Evolutionary conservation across 2,329 filamentous ascomycete genomes (phyloP).

Genomic region (Clonostachys byssicola): DNA sequence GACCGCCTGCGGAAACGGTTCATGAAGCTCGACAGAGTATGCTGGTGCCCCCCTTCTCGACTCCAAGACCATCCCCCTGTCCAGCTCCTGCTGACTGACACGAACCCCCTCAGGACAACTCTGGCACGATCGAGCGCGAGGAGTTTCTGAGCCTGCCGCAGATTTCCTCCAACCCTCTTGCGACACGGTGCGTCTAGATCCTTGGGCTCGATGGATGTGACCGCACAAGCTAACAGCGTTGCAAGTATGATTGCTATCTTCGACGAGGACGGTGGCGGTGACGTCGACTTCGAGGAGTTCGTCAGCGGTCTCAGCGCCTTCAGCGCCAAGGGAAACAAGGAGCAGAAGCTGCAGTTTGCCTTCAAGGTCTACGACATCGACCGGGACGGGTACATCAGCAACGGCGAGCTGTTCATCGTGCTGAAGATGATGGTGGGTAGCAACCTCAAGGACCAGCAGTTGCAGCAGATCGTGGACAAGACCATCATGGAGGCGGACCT

Average conservation of each 20-base stretch:
- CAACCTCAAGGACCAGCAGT: slow-evolving; percentile 97
- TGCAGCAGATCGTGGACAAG: slow-evolving; percentile 99
- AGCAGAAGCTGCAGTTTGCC: slow-evolving; percentile 95
- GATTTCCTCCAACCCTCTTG: slow-evolving; percentile 95
- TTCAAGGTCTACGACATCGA: slow-evolving; percentile 99
- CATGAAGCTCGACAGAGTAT: slow-evolving; percentile 98
- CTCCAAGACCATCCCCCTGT: background rate
- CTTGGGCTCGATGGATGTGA: background rate
- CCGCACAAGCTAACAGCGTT: background rate
- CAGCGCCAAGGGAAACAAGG: slow-evolving; percentile 97
- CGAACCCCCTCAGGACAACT: slow-evolving; percentile 69
- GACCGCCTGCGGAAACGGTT: slow-evolving; percentile 94
- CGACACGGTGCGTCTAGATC: slow-evolving; percentile 67
- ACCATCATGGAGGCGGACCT: slow-evolving; percentile 99
- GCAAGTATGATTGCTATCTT: slow-evolving; percentile 96
- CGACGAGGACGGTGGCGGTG: slow-evolving; percentile 95
- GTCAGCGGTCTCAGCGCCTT: slow-evolving; percentile 93
- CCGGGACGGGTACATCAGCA: slow-evolving; percentile 96
- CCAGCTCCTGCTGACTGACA: background rate
- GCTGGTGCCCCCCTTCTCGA: slow-evolving; percentile 9
- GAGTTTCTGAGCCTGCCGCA: slow-evolving; percentile 96
- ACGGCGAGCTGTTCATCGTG: slow-evolving; percentile 98
- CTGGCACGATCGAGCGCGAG: slow-evolving; percentile 95
- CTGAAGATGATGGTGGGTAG: slow-evolving; percentile 99
- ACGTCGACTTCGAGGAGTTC: slow-evolving; percentile 98